These are phyloP conservation scores for Coemansia sp. DNA, from an alignment of 192 early-diverging fungal genomes.

Conservation along the genomic window DNA sequence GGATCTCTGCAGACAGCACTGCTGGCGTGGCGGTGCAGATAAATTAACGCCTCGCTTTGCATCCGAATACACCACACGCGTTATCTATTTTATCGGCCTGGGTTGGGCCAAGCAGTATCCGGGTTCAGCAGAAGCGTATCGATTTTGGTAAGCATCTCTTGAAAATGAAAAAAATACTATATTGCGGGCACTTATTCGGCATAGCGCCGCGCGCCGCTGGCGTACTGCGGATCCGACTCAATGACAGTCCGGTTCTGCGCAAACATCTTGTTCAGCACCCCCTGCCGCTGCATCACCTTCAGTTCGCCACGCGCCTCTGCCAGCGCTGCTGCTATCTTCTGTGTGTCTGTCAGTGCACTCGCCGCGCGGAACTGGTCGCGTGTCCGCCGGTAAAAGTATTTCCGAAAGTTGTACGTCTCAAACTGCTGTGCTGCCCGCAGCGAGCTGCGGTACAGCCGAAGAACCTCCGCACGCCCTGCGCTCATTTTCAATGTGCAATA, in stretches of 20 bases:
- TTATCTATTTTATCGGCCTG: not conserved
- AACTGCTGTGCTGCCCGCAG: slow-evolving; percentile 73
- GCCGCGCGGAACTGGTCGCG: slow-evolving; percentile 74
- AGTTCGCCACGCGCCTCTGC: slow-evolving; percentile 66
- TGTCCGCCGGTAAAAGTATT: slow-evolving; percentile 78
- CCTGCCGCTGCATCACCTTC: slow-evolving; percentile 73
- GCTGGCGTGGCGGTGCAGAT: not conserved
- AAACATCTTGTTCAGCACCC: slow-evolving; percentile 73
- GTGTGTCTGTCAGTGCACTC: slow-evolving; percentile 15
- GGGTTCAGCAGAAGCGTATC: not conserved
- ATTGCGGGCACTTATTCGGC: too few relatives aligned
- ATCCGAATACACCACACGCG: not conserved
- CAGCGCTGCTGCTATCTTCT: slow-evolving; percentile 37
- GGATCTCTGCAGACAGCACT: not conserved
- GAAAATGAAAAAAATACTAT: not conserved
- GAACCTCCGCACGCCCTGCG: slow-evolving; percentile 55
- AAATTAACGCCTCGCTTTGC: not conserved
- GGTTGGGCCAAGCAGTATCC: not conserved
- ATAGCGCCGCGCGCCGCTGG: slow-evolving; percentile 24
- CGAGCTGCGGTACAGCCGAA: slow-evolving; percentile 75
- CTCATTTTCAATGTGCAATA: slow-evolving; percentile 15
- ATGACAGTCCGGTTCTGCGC: slow-evolving; percentile 66
- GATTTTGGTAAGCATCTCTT: too few relatives aligned
- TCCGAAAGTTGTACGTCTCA: slow-evolving; percentile 83
- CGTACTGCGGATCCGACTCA: slow-evolving; percentile 52